Base-by-base conservation (phyloP, 2,329 filamentous ascomycete genomes). In the Arthrobotrys iridis region DNA sequence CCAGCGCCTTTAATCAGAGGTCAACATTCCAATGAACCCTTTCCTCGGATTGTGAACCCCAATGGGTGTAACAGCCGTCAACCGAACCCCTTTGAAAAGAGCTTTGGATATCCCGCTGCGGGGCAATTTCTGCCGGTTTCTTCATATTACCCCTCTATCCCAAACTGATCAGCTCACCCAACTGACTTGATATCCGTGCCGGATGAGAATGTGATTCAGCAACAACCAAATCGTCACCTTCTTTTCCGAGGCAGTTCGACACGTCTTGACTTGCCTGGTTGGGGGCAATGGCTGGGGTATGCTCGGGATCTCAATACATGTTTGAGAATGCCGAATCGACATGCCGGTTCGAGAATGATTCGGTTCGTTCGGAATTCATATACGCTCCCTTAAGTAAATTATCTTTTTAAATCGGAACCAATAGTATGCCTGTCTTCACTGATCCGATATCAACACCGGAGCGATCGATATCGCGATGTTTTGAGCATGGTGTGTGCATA, bases 51-150 rank as follows among this genome's bases (percentile, higher is more conserved):
- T 28, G 15, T 26, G 45, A 15, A 48, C 45, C 22, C 13, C 18
- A 48, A 30, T n/a, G 28, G 11, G 15, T 30, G 45, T 22, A 30
- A 30, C 45, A 48, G 50, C 15, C 50, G 20, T 50, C 30, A 15
- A 15, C 28, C 58, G 28, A 62, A 33, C 6, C 6, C 26, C 24
- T 22, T 7, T n/a, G 15, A 43, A 62, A 62, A 10, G 22, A 35
- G 24, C 40, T 18, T 62, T 35, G 13, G 15, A 7, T 35, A 33
- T 48, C 13, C 5, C 11, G 18, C 18, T 66, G 65, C 33, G 55
- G 33, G 65, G 65, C 30, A 68, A 60, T 52, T 60, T 26, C 33
- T 43, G 24, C 33, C 65, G 65, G 15, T 13, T 2, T 30, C 37
- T n/a, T 40, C 3, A 48, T 35, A 18, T 24, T 24, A n/a, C 33